Conservation (phyloP, 768 basidiomycete species). For the Tephrocybe rancida region DNA sequence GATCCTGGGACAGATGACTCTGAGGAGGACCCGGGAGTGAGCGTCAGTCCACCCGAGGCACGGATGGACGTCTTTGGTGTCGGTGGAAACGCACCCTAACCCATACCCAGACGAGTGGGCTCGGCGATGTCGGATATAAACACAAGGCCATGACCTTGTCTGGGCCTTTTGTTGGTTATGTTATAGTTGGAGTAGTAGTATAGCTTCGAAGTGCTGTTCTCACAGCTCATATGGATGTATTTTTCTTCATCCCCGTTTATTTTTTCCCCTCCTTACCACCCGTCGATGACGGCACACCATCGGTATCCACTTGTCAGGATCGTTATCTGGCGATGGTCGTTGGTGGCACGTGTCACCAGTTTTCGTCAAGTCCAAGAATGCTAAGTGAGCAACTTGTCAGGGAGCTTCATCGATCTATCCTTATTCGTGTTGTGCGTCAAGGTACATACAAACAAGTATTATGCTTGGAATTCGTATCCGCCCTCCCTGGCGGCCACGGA, state of each 20-base stretch:
- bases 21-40: conserved; percentile 15
- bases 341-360: not conserved
- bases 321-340: no score
- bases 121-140: not conserved
- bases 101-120: not conserved
- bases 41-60: conserved; percentile 11
- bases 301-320: no score
- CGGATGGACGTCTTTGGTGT: conserved; percentile 3
- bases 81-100: conserved; percentile 1
- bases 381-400: no score
- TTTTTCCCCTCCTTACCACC: not conserved
- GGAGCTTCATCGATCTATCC: not conserved
- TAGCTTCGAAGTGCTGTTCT: no score
- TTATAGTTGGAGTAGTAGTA: no score
- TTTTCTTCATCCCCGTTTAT: not conserved
- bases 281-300: not conserved
- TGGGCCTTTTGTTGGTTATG: not conserved
- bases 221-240: no score
- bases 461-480: conserved; percentile 48
- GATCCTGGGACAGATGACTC: conserved; percentile 31
- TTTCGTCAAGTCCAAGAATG: not conserved
- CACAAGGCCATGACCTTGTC: not conserved
- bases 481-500: conserved; percentile 65
- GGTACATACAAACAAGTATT: not conserved
- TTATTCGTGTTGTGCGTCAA: not conserved